phyloP scores from a whole-genome alignment of 1,139 yeast genomes.

The Protomyces arabidopsidicola region DNA sequence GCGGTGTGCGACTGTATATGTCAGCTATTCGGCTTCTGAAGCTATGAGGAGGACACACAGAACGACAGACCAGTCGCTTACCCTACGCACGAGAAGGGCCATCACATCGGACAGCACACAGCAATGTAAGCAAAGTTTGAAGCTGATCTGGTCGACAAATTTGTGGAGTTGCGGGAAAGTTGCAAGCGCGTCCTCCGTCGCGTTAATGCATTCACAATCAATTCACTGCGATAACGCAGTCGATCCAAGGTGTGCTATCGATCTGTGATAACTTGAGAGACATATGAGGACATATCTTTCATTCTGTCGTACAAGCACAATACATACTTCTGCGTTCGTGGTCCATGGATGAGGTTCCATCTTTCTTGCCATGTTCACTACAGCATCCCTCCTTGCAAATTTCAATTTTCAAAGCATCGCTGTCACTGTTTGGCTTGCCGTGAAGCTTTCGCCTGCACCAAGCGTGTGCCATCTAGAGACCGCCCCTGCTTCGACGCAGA shows the following conservation, averaged over 20 bases:
- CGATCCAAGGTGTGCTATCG: no score
- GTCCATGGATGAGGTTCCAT: no score
- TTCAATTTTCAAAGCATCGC: conserved; percentile 25
- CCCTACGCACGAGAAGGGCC: conserved; percentile 17
- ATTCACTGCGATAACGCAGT: neutral
- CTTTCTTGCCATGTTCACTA: no score
- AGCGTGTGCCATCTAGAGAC: conserved; percentile 64
- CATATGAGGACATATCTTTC: no score
- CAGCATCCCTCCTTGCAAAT: no score
- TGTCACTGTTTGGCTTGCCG: conserved; percentile 54
- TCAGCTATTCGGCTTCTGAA: neutral
- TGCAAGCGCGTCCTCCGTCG: neutral
- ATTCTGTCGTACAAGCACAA: neutral
- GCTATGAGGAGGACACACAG: neutral
- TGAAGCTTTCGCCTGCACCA: conserved; percentile 67
- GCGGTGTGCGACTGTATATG: conserved; percentile 1
- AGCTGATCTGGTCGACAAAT: neutral
- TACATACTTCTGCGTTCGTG: no score
- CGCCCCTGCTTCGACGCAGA: conserved; percentile 90
- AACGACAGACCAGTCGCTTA: conserved; percentile 24
- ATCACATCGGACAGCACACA: conserved; percentile 2
- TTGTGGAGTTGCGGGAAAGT: neutral
- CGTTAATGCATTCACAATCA: no score
- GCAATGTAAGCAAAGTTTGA: neutral
- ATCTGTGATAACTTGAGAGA: no score